Evolutionary conservation across 345 rosid species (phyloP), one percentile per base, ranked within the genome.

Genomic region (Conringia planisiliqua): DNA sequence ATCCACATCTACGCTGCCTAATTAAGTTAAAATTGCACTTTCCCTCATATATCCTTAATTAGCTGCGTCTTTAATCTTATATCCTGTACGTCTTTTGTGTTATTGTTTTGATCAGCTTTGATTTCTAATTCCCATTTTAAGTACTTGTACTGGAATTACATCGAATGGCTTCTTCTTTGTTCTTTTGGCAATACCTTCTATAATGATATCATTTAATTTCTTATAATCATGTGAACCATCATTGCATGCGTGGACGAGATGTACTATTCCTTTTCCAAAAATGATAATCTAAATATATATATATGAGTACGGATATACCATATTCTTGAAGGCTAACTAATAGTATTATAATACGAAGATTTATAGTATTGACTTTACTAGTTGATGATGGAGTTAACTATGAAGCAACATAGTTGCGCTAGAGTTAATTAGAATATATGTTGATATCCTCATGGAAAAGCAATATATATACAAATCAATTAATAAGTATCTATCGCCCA

Each of bases 1-100:
- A 70, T 88, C 62, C 86, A 85, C 59, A 83, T 85, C 42, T 36
- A 79, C 73, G 83, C 83, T 27, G 85, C 71, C 60, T 78, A 46
- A 62, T 24, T 43, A 54, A 20, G n/a, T 33, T 7, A 10, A 5
- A 46, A 24, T 1, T 27, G 33, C 12, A 20, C 4, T 7, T 16
- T 20, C 55, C 13, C 38, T 57, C 58, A 29, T n/a, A n/a, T n/a
- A n/a, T 46, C 16, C 35, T 0, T 10, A 20, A 7, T 7, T 5
- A 18, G 14, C 38, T 59, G 29, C 59, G 10, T 70, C 59, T 38
- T 48, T 71, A 29, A 29, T 17, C 29, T 10, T 59, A 38, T 61
- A 39, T 50, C 26, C 4, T 30, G 38, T n/a, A n/a, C n/a, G n/a
- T 17, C 3, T n/a, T 63, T 35, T 32, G n/a, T 24, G 36, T 72